Base-by-base conservation (phyloP, 768 basidiomycete species). In the Chiua virens region DNA sequence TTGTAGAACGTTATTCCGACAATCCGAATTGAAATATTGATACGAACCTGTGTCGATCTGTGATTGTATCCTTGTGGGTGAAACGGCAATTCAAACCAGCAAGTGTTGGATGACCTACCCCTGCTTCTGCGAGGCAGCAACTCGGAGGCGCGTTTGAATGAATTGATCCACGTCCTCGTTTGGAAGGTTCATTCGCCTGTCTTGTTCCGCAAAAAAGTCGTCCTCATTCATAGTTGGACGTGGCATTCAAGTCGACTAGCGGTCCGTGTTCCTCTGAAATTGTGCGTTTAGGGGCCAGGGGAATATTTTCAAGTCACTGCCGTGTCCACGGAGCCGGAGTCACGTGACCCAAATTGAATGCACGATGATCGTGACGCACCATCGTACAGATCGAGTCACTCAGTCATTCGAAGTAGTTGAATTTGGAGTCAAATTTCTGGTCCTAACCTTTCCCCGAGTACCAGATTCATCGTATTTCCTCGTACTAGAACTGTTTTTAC, bases 151-250 rank as follows among this genome's bases (percentile, higher is more conserved):
- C 25, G 74, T 66, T 39, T 65, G 64, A 41, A 79, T 54, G 55
- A 79, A 84, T 40, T 77, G 74, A 15, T 78, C 71, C 41, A 78
- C 54, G 35, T 78, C 75, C 61, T 83, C 80, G 35, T 82, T 78
- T 4, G 80, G 78, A 17, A 79, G 52, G 41, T 70, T 74, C 80
- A 84, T 79, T 9, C 72, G 73, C 47, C 65, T 68, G 45, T 84
- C 79, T 63, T 79, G 80, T 62, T 84, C 83, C 20, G 62, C 64
- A 57, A 79, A 85, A 54, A 81, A 84, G 2, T 68, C 64, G 11
- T 81, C 72, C 49, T 75, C 73, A 36, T 71, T 62, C 55, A 69
- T 64, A 30, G 30, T 30, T 30, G 30, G 30, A 5, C 30, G 30
- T 30, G 30, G 30, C 6, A 27, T 27, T 6, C 23, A 23, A 23